Conservation (phyloP, 352 stramenopile species). For the Thraustotheca clavata region DNA sequence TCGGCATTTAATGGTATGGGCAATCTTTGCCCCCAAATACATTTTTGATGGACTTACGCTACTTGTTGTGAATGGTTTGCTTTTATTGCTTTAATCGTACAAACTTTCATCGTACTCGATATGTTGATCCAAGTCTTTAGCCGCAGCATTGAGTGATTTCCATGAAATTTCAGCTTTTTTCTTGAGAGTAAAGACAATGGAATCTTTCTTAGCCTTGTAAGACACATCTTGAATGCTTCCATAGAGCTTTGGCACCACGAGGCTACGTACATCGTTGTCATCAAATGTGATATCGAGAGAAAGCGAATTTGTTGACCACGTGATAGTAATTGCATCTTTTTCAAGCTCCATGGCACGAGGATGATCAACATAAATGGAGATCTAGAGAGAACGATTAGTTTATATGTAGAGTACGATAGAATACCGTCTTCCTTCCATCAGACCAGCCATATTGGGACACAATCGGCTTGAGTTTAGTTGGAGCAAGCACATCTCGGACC, state of each 20-base stretch:
- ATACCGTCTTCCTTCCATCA: slow-evolving; percentile 54
- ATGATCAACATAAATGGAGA: slow-evolving; percentile 74
- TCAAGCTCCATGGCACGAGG: slow-evolving; percentile 40
- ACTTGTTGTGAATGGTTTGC: slow-evolving; percentile 35
- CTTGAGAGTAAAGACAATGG: slow-evolving; percentile 56
- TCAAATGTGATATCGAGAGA: slow-evolving; percentile 54
- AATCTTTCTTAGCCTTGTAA: slow-evolving; percentile 51
- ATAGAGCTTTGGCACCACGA: slow-evolving; percentile 67
- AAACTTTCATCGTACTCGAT: slow-evolving; percentile 79
- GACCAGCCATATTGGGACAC: slow-evolving; percentile 74
- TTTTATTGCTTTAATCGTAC: slow-evolving; percentile 39
- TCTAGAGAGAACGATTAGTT: background rate
- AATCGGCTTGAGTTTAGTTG: slow-evolving; percentile 36
- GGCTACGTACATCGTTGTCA: slow-evolving; percentile 41
- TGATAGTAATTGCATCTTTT: slow-evolving; percentile 52
- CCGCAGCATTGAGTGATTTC: slow-evolving; percentile 73
- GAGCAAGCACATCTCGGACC: slow-evolving; percentile 22
- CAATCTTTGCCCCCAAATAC: slow-evolving; percentile 89
- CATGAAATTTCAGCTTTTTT: slow-evolving; percentile 51
- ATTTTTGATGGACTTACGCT: slow-evolving; percentile 72
- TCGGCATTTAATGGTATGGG: slow-evolving; percentile 90
- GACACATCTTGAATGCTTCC: slow-evolving; percentile 49
- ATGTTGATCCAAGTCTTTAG: slow-evolving; percentile 75
- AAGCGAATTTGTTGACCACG: slow-evolving; percentile 73
- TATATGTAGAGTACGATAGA: background rate